Conservation (phyloP, 106 monocot genomes). For the Hemerocallis citrina region DNA sequence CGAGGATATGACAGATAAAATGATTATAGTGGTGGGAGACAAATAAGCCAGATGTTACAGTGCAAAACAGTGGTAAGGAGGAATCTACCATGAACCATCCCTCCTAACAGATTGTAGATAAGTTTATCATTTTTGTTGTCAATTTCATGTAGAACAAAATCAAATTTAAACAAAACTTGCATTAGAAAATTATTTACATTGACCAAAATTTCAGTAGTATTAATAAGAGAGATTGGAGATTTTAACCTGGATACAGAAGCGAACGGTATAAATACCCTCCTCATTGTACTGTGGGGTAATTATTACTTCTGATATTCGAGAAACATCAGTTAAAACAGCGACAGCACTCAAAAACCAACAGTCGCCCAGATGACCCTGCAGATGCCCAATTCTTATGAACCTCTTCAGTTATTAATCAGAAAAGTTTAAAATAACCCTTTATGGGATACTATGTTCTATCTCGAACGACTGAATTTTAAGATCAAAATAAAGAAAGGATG, state of each 20-base stretch:
- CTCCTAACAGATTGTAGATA: not conserved
- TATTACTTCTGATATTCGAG: slow-evolving; percentile 92
- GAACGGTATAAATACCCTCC: slow-evolving; percentile 95
- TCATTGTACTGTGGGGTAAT: slow-evolving; percentile 91
- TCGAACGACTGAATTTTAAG: not conserved
- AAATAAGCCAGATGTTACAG: not conserved
- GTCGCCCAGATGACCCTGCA: slow-evolving; percentile 92
- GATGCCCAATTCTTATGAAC: not conserved
- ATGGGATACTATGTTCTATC: not conserved
- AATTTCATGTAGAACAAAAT: not conserved
- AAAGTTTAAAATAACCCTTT: not conserved
- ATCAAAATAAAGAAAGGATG: slow-evolving; percentile 1
- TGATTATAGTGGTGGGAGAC: not conserved
- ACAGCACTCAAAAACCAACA: slow-evolving; percentile 99
- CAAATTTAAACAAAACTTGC: not conserved
- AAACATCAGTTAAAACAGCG: slow-evolving; percentile 90
- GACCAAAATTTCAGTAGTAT: not conserved
- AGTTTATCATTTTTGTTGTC: not conserved
- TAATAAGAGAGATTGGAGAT: not conserved
- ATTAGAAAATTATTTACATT: not conserved
- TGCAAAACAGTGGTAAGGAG: too few species aligned
- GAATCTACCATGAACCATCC: too few species aligned
- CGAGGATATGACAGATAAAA: too few species aligned
- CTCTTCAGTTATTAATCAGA: not conserved
- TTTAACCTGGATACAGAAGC: slow-evolving; percentile 95